Base-by-base conservation (phyloP, 2,329 filamentous ascomycete genomes). In the Stachybotrys chlorohalonatus region DNA sequence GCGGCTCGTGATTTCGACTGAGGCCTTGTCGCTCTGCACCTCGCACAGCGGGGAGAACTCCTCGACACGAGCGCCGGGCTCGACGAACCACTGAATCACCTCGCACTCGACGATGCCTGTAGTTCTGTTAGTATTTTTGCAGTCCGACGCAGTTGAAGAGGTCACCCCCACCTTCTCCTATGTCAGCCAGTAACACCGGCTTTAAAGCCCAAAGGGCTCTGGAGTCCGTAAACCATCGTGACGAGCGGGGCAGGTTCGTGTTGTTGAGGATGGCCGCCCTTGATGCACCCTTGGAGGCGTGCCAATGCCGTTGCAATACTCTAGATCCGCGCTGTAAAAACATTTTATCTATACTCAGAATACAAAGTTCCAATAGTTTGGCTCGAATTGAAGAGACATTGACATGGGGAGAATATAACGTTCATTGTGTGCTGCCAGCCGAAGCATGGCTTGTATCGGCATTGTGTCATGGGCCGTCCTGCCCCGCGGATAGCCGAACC, bases 1-100 rank as follows among this genome's bases (percentile, higher is more conserved):
- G 53, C 94, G 86, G 64, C 92, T 96, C 46, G 94, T 97, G 63
- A 99, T 99, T 79, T 97, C 82, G 24, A 86, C 83, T 1, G 84
- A 83, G 52, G 94, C 94, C 73, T 99, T 99, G 75, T 99, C 94
- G 65, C 92, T 96, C 70, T 97, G 94, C 49, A 99, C 95, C 75
- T 99, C 94, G 74, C 94, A 99, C 50, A 99, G 81, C 57, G 93
- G 94, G 63, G 95, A 94, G 81, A 96, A 99, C 75, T 99, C 93
- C 75, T 99, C 92, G 63, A 99, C 92, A 55, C 89, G 86, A 42
- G 94, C 94, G 56, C 92, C 93, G 52, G 95, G 91, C 73, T 96
- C 88, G 61, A 99, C 93, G 70, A 97, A 99, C 94, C 94, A 99
- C 76, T 99, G 94, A 65, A 97, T 97, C 66, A 99, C 90, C 73